phyloP scores from a whole-genome alignment of 2,329 filamentous ascomycete genomes.

The Monilinia vaccinii-corymbosi region DNA sequence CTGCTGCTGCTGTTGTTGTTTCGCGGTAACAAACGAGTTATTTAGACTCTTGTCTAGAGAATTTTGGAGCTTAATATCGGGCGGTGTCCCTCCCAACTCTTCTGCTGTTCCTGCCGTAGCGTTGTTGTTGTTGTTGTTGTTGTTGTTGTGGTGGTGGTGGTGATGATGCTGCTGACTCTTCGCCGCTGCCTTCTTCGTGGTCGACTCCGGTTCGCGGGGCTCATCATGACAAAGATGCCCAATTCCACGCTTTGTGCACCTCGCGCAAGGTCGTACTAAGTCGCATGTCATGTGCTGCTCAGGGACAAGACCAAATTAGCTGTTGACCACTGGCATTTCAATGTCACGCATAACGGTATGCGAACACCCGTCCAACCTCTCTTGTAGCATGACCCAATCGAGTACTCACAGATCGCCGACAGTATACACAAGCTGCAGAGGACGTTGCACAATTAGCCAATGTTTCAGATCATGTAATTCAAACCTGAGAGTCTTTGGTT shows the following conservation, averaged over 20 bases:
- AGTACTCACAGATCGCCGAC: constrained; percentile 76
- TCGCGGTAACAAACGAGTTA: constrained; percentile 39
- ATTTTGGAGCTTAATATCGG: constrained; percentile 40
- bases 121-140: constrained; percentile 40
- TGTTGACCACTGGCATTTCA: constrained; percentile 26
- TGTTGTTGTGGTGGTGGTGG: constrained; percentile 36
- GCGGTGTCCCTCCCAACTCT: constrained; percentile 47
- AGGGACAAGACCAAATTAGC: constrained; percentile 29
- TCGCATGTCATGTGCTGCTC: constrained; percentile 84
- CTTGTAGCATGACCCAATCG: constrained; percentile 26
- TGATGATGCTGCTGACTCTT: constrained; percentile 52
- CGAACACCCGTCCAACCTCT: constrained; percentile 16
- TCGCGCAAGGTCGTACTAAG: constrained; percentile 74
- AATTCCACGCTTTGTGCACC: constrained; percentile 98
- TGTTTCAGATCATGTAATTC: constrained; percentile 22
- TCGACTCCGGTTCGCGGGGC: constrained; percentile 68
- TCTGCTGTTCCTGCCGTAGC: constrained; percentile 39
- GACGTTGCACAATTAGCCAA: constrained; percentile 30
- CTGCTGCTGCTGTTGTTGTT: constrained; percentile 22
- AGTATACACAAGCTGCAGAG: constrained; percentile 74
- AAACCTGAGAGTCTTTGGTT: constrained; percentile 17
- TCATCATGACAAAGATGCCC: constrained; percentile 98
- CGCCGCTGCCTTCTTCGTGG: constrained; percentile 51
- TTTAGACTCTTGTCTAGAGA: constrained; percentile 37
- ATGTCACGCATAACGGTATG: constrained; percentile 27